phyloP scores from a whole-genome alignment of 2,329 filamentous ascomycete species.

The Tolypocladium amazonense region DNA sequence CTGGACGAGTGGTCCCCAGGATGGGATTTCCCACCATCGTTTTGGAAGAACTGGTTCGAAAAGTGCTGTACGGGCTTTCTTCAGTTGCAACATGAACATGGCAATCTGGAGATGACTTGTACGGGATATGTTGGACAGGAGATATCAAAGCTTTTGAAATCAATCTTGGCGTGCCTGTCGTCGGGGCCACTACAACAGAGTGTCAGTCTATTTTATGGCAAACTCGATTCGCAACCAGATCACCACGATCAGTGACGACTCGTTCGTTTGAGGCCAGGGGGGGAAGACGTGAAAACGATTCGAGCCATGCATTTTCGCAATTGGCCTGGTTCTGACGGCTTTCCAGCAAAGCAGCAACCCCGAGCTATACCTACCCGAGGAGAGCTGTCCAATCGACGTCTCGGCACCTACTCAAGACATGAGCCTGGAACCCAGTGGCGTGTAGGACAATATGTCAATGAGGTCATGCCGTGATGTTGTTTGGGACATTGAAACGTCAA shows the following conservation, averaged over 20 bases:
- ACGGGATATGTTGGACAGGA: neutral
- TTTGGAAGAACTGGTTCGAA: neutral
- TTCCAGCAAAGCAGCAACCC: neutral
- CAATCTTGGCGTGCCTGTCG: neutral
- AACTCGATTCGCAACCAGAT: neutral
- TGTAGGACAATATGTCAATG: neutral
- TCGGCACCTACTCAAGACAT: neutral
- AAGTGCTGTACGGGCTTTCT: neutral
- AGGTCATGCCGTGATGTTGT: neutral
- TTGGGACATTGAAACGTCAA: neutral
- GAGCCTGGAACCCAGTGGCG: neutral
- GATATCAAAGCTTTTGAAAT: neutral
- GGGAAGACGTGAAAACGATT: neutral
- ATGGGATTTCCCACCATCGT: neutral
- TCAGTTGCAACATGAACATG: neutral
- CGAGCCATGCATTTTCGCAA: neutral
- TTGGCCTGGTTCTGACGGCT: neutral
- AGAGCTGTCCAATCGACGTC: neutral
- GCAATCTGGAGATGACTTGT: neutral
- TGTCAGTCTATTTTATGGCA: neutral
- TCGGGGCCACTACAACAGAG: neutral
- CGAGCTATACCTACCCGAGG: neutral
- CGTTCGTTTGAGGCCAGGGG: neutral
- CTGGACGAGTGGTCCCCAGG: neutral
- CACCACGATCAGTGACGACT: neutral